Evolutionary conservation across 2,329 filamentous ascomycete species (phyloP).

Genomic region (Colletotrichum spaethianum): DNA sequence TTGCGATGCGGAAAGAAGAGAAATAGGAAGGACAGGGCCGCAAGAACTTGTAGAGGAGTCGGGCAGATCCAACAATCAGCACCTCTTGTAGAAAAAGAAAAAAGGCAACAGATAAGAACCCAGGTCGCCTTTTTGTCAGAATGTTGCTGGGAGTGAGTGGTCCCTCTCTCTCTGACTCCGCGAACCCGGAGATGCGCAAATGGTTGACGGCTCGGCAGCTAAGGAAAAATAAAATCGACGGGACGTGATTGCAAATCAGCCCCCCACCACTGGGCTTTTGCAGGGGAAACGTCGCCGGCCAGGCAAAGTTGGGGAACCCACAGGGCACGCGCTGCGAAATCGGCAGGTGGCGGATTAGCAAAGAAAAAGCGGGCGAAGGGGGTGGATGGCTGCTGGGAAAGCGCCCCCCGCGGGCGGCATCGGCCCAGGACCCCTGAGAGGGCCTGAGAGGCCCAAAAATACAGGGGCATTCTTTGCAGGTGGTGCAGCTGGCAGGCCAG

Average conservation of each 20-base stretch:
- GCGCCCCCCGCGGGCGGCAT: constrained; percentile 30
- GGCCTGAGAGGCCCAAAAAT: background rate
- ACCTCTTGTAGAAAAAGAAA: background rate
- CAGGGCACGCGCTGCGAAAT: constrained; percentile 36
- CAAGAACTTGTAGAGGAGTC: background rate
- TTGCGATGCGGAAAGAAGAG: background rate
- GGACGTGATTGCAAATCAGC: constrained; percentile 42
- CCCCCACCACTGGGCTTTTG: constrained; percentile 40
- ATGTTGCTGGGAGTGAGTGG: background rate
- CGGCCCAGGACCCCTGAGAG: constrained; percentile 15
- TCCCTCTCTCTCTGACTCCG: background rate
- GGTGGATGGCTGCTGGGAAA: background rate
- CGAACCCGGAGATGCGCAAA: constrained; percentile 41
- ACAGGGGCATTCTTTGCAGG: constrained; percentile 11
- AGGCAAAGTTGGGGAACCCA: constrained; percentile 2
- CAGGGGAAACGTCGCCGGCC: constrained; percentile 16
- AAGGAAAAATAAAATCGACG: constrained; percentile 22
- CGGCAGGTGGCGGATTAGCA: constrained; percentile 35
- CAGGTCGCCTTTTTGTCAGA: too few relatives aligned
- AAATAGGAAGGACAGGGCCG: background rate
- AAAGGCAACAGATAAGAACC: background rate
- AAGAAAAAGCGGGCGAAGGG: background rate
- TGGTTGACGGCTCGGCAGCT: background rate
- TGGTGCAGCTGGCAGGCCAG: background rate
- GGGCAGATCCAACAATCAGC: background rate